Conservation (phyloP, 1,139 yeast genomes). For the Saccharomycopsis phalli region DNA sequence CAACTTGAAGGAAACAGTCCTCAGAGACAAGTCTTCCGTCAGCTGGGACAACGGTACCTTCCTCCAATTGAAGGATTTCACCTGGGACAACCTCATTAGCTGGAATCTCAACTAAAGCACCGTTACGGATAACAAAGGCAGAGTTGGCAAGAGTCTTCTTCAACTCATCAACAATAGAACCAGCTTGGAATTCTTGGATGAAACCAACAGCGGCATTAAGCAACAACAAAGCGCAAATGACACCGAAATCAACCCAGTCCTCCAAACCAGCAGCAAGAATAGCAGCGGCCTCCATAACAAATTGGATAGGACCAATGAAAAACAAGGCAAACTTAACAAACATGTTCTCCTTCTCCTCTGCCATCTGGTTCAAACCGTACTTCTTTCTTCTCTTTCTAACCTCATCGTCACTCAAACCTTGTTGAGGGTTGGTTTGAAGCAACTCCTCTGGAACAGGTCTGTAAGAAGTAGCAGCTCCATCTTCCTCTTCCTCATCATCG, state of each 20-base stretch:
- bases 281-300: slow-evolving; percentile 99
- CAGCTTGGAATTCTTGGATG: slow-evolving; percentile 79
- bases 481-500: slow-evolving; percentile 40
- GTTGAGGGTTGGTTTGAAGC: slow-evolving; percentile 75
- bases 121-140: slow-evolving; percentile 82
- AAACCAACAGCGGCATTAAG: slow-evolving; percentile 94
- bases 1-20: slow-evolving; percentile 84
- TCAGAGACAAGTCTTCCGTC: slow-evolving; percentile 92
- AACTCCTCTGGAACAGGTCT: slow-evolving; percentile 82
- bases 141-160: slow-evolving; percentile 43
- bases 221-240: slow-evolving; percentile 78
- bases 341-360: slow-evolving; percentile 83
- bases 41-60: slow-evolving; percentile 91
- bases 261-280: slow-evolving; percentile 95
- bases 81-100: slow-evolving; percentile 88
- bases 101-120: slow-evolving; percentile 61
- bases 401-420: slow-evolving; percentile 77
- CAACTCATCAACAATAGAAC: slow-evolving; percentile 38
- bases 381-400: slow-evolving; percentile 84
- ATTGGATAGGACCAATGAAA: slow-evolving; percentile 97
- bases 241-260: slow-evolving; percentile 99
- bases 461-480: slow-evolving; percentile 35
- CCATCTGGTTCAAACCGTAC: slow-evolving; percentile 91
- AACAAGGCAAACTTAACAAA: slow-evolving; percentile 80
- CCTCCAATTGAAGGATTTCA: slow-evolving; percentile 87